Base-by-base conservation (phyloP, 192 early-diverging fungal species). In the Spinellus fusiger region DNA sequence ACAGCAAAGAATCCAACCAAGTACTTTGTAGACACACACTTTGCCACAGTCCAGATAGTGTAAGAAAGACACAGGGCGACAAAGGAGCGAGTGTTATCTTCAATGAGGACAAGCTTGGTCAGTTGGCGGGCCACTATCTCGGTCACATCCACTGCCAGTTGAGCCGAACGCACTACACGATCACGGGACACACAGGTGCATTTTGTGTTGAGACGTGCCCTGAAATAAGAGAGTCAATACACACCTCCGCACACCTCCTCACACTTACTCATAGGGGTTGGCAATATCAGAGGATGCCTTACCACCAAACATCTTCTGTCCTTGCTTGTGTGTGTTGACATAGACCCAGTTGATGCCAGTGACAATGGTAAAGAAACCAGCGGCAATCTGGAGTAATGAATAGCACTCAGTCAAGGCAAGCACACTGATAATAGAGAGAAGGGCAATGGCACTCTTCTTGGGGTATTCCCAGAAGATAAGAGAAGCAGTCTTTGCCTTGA, bases 311-410 rank as follows among this genome's bases (percentile, higher is more conserved):
- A 63, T 23, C 12, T 48, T 34, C 16, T 73, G 58, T 10, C 65
- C 59, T 49, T 67, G 70, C 5, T 60, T 60, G 23, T 67, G 56
- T 18, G 55, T 47, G 6, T 66, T 73, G 47, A 73, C 70, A 58
- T 66, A 73, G 18, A 63, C 28, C 70, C 65, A 73, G 53, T 73
- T 73, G 26, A 61, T 25, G 47, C 71, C 71, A 40, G 65, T 73
- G 15, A 60, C 47, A n/a, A 73, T 9, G 15, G 71, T 73, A 15
- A 65, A 56, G 18, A 67, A 38, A 46, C 47, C 59, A 22, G 65
- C 61, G 12, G 64, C 20, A 12, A 73, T 48, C 35, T 68, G 64
- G 25, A 73, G 47, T 26, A 73, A 26, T 15, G 71, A 73, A 26
- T 63, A 67, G 37, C 59, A 73, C 44, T 68, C 61, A 5, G 71